phyloP scores from a whole-genome alignment of 108 stramenopile species.

The Nannochloropsis gaditana region DNA sequence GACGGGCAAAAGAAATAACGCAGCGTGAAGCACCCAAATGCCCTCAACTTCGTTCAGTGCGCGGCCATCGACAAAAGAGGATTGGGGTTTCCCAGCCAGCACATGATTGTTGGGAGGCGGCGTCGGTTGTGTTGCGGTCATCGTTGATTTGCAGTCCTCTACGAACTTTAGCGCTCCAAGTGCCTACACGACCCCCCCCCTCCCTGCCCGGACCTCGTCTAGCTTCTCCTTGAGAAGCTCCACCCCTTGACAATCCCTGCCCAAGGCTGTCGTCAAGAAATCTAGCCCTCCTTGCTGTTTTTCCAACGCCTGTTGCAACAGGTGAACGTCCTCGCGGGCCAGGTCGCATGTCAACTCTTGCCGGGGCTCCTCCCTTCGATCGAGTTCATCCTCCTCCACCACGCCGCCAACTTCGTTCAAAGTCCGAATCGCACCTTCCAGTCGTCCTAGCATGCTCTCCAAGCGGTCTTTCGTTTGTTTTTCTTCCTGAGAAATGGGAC shows the following conservation, averaged over 20 bases:
- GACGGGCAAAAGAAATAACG: too few relatives aligned
- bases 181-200: neutral
- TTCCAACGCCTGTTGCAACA: conserved; percentile 15
- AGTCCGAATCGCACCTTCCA: neutral
- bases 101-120: too few relatives aligned
- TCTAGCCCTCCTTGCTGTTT: neutral
- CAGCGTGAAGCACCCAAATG: too few relatives aligned
- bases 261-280: conserved; percentile 1
- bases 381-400: neutral
- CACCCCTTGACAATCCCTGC: neutral
- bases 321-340: neutral
- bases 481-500: neutral
- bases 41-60: too few relatives aligned
- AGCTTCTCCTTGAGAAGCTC: neutral
- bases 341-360: neutral
- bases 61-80: too few relatives aligned
- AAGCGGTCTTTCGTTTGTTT: neutral
- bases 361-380: neutral
- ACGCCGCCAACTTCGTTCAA: neutral
- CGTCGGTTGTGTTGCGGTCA: too few relatives aligned
- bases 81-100: too few relatives aligned
- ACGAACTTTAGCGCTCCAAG: too few relatives aligned
- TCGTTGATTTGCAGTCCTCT: too few relatives aligned
- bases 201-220: neutral
- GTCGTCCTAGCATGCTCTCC: neutral